Conservation (phyloP, 805 yeast species). For the Pichia paraexigua region DNA sequence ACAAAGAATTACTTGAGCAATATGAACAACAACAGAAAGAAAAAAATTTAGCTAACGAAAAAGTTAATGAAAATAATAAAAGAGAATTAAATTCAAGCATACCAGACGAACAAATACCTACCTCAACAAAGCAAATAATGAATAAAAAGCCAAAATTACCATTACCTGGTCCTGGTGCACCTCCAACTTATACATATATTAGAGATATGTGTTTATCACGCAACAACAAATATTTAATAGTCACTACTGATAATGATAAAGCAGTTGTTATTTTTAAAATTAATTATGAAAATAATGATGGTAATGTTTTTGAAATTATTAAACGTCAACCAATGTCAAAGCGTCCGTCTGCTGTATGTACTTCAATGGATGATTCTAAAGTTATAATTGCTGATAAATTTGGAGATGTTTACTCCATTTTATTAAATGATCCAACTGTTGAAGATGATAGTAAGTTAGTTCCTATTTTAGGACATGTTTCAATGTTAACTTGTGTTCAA, state of each 20-base stretch:
- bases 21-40: conserved; percentile 19
- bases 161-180: conserved; percentile 61
- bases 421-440: conserved; percentile 31
- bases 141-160: conserved; percentile 43
- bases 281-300: conserved; percentile 25
- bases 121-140: conserved; percentile 26
- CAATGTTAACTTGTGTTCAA: conserved; percentile 80
- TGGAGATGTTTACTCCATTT: conserved; percentile 80
- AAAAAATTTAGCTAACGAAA: conserved; percentile 24
- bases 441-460: conserved; percentile 35
- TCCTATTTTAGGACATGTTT: conserved; percentile 91
- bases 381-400: conserved; percentile 86
- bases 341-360: conserved; percentile 79
- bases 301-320: conserved; percentile 37
- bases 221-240: conserved; percentile 48
- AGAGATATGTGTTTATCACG: conserved; percentile 51
- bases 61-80: conserved; percentile 15
- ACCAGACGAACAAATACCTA: conserved; percentile 12
- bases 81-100: conserved; percentile 3
- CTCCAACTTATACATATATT: conserved; percentile 58
- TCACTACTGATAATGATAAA: conserved; percentile 78
- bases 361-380: conserved; percentile 40
- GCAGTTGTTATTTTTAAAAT: conserved; percentile 57
- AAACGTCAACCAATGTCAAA: conserved; percentile 80
- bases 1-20: conserved; percentile 32